Evolutionary conservation across 768 basidiomycete species (phyloP).

Genomic region (Terana coerulea): DNA sequence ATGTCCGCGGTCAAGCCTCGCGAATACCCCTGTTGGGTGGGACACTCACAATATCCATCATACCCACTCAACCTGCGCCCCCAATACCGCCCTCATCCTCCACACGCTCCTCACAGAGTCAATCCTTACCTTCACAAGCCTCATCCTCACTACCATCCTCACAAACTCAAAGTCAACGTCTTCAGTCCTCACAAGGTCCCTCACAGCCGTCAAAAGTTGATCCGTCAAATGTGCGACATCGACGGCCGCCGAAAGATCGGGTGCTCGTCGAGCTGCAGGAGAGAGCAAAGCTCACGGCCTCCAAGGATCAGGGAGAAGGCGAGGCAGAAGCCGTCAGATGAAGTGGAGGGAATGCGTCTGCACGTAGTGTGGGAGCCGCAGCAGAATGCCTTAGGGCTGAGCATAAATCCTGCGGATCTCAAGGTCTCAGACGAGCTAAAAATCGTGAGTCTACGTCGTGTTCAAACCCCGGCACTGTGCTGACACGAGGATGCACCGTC

Average conservation of each 20-base stretch:
- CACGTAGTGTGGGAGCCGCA: constrained; percentile 78
- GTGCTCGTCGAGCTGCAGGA: constrained; percentile 61
- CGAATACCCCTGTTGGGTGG: constrained; percentile 66
- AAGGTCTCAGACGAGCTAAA: constrained; percentile 39
- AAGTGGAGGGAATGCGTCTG: constrained; percentile 67
- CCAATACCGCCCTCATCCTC: constrained; percentile 4
- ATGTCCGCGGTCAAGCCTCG: constrained; percentile 30
- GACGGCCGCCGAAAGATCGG: constrained; percentile 50
- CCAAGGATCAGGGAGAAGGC: neutral
- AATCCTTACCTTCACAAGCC: neutral
- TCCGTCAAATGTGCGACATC: constrained; percentile 33
- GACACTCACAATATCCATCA: constrained; percentile 67
- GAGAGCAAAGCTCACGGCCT: constrained; percentile 46
- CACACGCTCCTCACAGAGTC: neutral
- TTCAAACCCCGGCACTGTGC: too few species aligned
- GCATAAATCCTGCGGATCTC: constrained; percentile 45
- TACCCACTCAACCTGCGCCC: constrained; percentile 41
- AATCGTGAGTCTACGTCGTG: constrained; percentile 58
- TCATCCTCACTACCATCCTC: neutral
- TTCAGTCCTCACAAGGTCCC: neutral
- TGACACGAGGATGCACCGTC: too few species aligned
- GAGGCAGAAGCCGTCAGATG: constrained; percentile 56
- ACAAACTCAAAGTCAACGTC: constrained; percentile 1
- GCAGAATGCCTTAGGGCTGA: constrained; percentile 59
- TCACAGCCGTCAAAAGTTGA: neutral